These are phyloP conservation scores for Populus euphratica DNA, from an alignment of 345 rosid species.

Conservation along the genomic window DNA sequence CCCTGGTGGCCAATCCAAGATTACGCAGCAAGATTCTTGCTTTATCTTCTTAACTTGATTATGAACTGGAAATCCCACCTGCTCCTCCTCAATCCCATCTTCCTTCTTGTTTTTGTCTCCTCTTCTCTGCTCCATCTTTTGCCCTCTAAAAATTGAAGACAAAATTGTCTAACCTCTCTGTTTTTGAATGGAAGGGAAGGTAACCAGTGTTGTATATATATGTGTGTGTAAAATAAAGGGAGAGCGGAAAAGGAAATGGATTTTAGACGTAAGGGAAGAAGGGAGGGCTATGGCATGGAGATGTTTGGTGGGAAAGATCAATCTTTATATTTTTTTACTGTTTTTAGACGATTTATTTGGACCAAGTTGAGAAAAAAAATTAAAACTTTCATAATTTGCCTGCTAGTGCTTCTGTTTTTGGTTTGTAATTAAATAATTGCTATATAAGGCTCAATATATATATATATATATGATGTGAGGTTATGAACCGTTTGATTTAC, in stretches of 20 bases:
- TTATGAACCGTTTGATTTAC: too few species aligned
- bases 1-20: constrained; percentile 17
- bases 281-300: neutral
- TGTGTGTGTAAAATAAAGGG: neutral
- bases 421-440: neutral
- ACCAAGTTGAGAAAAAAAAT: neutral
- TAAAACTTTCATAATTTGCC: neutral
- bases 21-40: constrained; percentile 23
- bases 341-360: neutral
- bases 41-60: constrained; percentile 40
- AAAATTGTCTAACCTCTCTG: neutral
- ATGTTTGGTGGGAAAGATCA: constrained; percentile 2
- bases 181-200: neutral
- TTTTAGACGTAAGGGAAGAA: neutral
- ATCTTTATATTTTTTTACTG: neutral
- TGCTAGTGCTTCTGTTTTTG: neutral
- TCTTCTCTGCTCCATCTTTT: neutral
- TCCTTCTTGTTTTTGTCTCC: neutral
- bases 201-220: neutral
- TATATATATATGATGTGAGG: too few species aligned
- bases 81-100: neutral
- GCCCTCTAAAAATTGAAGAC: neutral
- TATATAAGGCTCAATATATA: neutral
- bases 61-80: constrained; percentile 20
- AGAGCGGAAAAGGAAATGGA: neutral